These are phyloP conservation scores for Penicillium sp. DNA, from an alignment of 2,329 filamentous ascomycete genomes.

Conservation along the genomic window DNA sequence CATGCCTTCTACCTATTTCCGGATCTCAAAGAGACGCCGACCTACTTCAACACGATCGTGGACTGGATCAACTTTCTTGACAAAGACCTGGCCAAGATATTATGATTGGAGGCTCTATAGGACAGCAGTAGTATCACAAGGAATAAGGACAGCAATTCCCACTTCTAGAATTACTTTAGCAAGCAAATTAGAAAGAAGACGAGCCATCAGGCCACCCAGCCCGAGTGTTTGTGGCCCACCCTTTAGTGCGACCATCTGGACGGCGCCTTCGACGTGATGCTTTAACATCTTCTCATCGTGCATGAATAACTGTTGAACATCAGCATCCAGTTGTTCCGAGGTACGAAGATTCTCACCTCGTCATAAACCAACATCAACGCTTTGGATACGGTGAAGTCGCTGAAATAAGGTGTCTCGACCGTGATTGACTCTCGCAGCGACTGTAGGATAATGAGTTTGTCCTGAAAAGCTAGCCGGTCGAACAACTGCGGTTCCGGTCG, in stretches of 20 bases:
- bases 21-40: neutral
- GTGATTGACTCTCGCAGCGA: conserved; percentile 9
- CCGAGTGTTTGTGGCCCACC: conserved; percentile 16
- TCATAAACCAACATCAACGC: conserved; percentile 31
- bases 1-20: neutral
- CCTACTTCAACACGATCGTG: neutral
- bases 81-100: neutral
- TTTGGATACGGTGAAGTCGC: conserved; percentile 23
- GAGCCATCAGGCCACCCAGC: conserved; percentile 11
- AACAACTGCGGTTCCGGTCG: neutral
- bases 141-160: neutral
- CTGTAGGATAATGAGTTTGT: conserved; percentile 12
- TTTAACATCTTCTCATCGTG: conserved; percentile 6
- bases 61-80: conserved; percentile 1
- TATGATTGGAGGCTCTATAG: neutral
- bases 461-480: conserved; percentile 6
- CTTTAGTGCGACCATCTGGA: conserved; percentile 13
- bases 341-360: conserved; percentile 14
- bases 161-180: conserved; percentile 4
- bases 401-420: conserved; percentile 19
- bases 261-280: conserved; percentile 12
- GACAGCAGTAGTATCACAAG: conserved; percentile 1
- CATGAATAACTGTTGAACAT: neutral
- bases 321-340: neutral
- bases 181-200: conserved; percentile 14